A percentile compares a stretch with the other conserved stretches of the same genome.
Evolutionary conservation across 2,329 filamentous ascomycete species (phyloP).

Genomic region (Colletotrichum simmondsii): DNA sequence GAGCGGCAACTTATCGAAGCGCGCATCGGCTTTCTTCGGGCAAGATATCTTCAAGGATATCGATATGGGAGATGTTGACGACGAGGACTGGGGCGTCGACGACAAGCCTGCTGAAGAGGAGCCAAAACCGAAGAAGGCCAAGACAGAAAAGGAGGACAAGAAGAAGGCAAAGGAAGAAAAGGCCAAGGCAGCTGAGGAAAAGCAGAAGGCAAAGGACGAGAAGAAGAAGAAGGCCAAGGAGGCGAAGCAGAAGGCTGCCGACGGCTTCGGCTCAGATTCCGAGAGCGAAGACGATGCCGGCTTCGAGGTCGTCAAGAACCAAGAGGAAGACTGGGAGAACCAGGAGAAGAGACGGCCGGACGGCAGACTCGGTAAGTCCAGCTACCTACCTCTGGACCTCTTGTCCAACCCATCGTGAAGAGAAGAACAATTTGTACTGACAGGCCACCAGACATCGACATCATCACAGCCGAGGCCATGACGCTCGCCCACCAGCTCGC

Average conservation of each 20-base stretch:
- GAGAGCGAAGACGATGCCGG: conserved; percentile 54
- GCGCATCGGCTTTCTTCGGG: conserved; percentile 89
- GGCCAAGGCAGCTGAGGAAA: conserved; percentile 41
- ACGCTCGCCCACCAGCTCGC: conserved; percentile 93
- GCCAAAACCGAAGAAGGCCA: conserved; percentile 17
- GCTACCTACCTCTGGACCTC: neutral
- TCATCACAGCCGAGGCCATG: conserved; percentile 99
- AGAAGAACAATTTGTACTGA: conserved; percentile 35
- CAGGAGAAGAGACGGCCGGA: conserved; percentile 71
- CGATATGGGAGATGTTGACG: conserved; percentile 46
- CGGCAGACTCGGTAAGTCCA: conserved; percentile 66
- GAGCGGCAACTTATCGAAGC: conserved; percentile 77
- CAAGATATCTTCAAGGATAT: conserved; percentile 95
- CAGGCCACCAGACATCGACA: conserved; percentile 81
- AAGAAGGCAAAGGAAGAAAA: conserved; percentile 39
- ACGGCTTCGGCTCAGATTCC: conserved; percentile 39
- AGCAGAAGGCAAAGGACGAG: conserved; percentile 16
- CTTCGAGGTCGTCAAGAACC: conserved; percentile 72
- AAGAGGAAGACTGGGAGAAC: conserved; percentile 73
- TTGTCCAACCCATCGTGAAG: neutral
- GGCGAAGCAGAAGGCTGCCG: conserved; percentile 54
- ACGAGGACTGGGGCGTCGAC: conserved; percentile 42
- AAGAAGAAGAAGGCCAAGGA: conserved; percentile 44
- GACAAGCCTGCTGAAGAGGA: conserved; percentile 39
- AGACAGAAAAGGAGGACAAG: conserved; percentile 29